Evolutionary conservation across 192 early-diverging fungal species (phyloP).

Genomic region (Coemansia sp.): DNA sequence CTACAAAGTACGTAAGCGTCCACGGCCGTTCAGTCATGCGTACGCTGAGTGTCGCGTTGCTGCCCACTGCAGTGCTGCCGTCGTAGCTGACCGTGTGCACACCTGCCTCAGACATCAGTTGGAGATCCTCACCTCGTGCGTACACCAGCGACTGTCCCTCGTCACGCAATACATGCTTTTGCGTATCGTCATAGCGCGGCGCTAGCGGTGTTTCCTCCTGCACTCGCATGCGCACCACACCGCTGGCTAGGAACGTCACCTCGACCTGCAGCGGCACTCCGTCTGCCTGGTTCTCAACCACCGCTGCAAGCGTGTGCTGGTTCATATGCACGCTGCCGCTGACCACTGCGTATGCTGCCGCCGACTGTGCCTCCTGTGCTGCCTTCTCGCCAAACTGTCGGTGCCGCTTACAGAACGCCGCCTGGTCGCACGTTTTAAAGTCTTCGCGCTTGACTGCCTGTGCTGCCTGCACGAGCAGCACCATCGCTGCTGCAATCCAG

Average conservation of each 20-base stretch:
- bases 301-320: constrained; percentile 27
- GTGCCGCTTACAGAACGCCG: constrained; percentile 87
- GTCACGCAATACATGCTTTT: constrained; percentile 58
- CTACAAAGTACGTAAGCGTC: constrained; percentile 34
- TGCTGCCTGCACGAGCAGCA: constrained; percentile 18
- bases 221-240: constrained; percentile 59
- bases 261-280: constrained; percentile 39
- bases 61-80: not conserved
- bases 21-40: constrained; percentile 50
- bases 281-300: constrained; percentile 25
- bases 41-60: constrained; percentile 18
- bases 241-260: constrained; percentile 58
- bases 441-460: constrained; percentile 74
- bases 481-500: constrained; percentile 18
- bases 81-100: constrained; percentile 35
- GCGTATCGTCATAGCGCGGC: constrained; percentile 69
- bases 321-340: constrained; percentile 59
- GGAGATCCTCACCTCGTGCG: constrained; percentile 23
- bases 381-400: constrained; percentile 75
- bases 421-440: constrained; percentile 87
- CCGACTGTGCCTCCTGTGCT: constrained; percentile 19
- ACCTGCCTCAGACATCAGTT: constrained; percentile 9
- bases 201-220: constrained; percentile 66
- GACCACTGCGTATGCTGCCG: constrained; percentile 59
- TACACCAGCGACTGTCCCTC: constrained; percentile 30